A percentile compares a stretch with the other conserved stretches of the same genome.
Evolutionary conservation across 2,329 filamentous ascomycete species (phyloP).

Genomic region (Westerdykella sp.): DNA sequence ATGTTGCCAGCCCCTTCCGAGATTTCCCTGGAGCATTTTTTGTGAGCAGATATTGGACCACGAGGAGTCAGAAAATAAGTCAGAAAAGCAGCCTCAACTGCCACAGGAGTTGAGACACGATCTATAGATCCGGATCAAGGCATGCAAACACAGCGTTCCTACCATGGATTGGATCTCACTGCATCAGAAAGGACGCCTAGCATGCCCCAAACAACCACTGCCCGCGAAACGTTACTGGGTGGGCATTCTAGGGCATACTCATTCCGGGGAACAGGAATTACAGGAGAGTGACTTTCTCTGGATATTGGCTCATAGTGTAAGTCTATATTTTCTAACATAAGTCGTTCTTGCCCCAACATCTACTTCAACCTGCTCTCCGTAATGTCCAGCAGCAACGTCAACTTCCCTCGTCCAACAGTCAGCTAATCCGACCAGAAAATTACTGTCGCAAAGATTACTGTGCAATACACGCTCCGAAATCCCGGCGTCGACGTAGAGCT

Average conservation of each 20-base stretch:
- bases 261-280: constrained; percentile 7
- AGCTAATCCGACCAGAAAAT: constrained; percentile 15
- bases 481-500: constrained; percentile 12
- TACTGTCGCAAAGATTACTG: constrained; percentile 12
- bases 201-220: constrained; percentile 13
- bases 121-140: no score
- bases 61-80: no score
- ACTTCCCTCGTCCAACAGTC: background rate
- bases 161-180: constrained; percentile 19
- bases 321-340: constrained; percentile 3
- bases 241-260: constrained; percentile 26
- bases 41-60: no score
- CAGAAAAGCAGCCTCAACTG: no score
- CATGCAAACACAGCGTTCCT: no score
- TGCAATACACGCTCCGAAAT: constrained; percentile 10
- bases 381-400: no score
- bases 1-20: no score
- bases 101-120: no score
- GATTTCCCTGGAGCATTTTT: no score
- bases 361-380: no score
- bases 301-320: constrained; percentile 30
- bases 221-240: constrained; percentile 28
- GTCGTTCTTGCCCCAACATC: background rate
- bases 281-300: constrained; percentile 30
- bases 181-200: constrained; percentile 12